Base-by-base conservation (phyloP, 2,329 filamentous ascomycete species). In the Amesomyces nigricolor region DNA sequence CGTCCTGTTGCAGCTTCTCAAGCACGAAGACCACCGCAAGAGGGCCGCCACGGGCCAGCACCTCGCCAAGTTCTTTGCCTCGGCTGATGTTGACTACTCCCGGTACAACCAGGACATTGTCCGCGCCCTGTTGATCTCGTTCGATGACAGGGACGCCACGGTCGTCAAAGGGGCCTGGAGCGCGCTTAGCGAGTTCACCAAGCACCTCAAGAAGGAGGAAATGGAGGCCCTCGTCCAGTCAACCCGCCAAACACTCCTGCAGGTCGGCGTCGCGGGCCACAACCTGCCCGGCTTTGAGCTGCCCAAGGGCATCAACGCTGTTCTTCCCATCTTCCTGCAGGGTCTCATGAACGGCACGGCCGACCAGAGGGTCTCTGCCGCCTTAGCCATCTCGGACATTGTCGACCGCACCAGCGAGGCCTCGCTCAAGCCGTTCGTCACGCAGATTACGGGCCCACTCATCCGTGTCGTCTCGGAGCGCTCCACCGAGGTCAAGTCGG, bases 401-500 rank as follows among this genome's bases (percentile, higher is more conserved):
- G 87, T 97, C 61, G 94, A 97, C 73, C 85, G 94, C 56, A 95
- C 94, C 26, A 92, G 86, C 70, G 83, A 90, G 62, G 86, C 91
- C 57, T 86, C 91, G 17, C 77, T 99, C 60, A 95, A 94, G 72
- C 90, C 91, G 7, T 97, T 95, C 66, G 94, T 99, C 58, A 96
- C 92, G 30, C 91, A 96, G 67, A 96, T 99, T 64, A 97, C 95
- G 5, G 94, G 94, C 68, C 94, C 95, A 19, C 82, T 99, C 52
- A 99, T 99, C 71, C 89, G 94, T 80, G 92, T 97, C 19, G 91
- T 99, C 16, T 96, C 94, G 5, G 94, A 99, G 71, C 85, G 92
- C 60, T 96, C 94, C 2, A 91, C 91, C 2, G 95, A 99, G 50
- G 91, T 99, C 71, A 97, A 96, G 75, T 87, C 89, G 58, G 94